phyloP scores from a whole-genome alignment of 306 rosid species.

The Acacia melanoxylon region DNA sequence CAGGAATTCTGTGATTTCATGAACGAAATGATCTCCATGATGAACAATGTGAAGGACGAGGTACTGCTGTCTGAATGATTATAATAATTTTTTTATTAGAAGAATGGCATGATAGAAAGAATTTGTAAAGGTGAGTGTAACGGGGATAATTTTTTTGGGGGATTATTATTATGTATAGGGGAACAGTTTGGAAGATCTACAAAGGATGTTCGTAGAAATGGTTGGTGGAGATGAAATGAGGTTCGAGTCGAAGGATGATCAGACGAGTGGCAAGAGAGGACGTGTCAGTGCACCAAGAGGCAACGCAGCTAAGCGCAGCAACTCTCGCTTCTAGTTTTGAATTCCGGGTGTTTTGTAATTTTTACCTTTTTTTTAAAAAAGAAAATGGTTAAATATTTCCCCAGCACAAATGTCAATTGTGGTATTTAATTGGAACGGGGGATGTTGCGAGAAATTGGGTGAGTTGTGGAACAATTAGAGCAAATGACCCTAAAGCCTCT shows the following conservation, averaged over 20 bases:
- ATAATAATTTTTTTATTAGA: not conserved
- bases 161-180: constrained; percentile 38
- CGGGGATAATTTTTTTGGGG: not conserved
- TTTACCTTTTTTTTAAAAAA: not conserved
- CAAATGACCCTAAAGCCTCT: not conserved
- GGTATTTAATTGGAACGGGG: not conserved
- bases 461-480: not conserved
- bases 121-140: not conserved
- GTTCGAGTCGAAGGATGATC: constrained; percentile 42
- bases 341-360: not conserved
- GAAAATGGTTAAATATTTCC: not conserved
- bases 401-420: not conserved
- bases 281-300: constrained; percentile 47
- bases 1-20: constrained; percentile 92
- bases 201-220: constrained; percentile 84
- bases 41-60: constrained; percentile 88
- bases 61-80: constrained; percentile 24
- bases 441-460: not conserved
- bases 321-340: constrained; percentile 47
- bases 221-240: constrained; percentile 66
- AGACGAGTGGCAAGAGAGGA: constrained; percentile 53
- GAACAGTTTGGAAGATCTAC: constrained; percentile 86
- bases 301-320: constrained; percentile 48
- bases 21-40: constrained; percentile 92
- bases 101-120: not conserved